phyloP scores from a whole-genome alignment of 2,329 filamentous ascomycete genomes.

The Pseudocercospora fuligena region DNA sequence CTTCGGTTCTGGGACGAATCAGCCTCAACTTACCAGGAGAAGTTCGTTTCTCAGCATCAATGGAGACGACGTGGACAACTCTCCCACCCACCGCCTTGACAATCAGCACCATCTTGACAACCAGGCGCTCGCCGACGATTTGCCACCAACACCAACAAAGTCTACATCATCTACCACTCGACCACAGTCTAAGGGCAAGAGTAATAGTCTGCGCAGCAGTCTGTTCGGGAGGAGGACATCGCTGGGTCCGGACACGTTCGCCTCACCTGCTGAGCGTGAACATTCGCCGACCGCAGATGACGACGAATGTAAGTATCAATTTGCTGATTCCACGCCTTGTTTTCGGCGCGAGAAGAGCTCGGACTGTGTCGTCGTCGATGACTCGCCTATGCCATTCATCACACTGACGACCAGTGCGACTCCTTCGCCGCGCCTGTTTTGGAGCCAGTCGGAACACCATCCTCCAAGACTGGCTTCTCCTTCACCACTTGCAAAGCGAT shows the following conservation, averaged over 20 bases:
- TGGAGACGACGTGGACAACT: constrained; percentile 66
- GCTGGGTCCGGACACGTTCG: constrained; percentile 54
- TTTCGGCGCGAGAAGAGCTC: constrained; percentile 32
- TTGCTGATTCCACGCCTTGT: constrained; percentile 34
- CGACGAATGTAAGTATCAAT: constrained; percentile 46
- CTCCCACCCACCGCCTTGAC: constrained; percentile 60
- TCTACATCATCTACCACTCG: constrained; percentile 54
- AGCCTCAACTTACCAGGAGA: constrained; percentile 56
- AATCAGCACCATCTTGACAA: constrained; percentile 61
- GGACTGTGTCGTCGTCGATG: constrained; percentile 30
- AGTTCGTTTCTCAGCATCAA: constrained; percentile 82
- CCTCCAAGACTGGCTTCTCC: constrained; percentile 44
- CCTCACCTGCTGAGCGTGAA: constrained; percentile 43
- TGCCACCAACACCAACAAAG: constrained; percentile 95
- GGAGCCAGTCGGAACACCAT: constrained; percentile 46
- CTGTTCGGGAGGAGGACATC: constrained; percentile 55
- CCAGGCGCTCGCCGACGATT: constrained; percentile 68
- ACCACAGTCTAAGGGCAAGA: constrained; percentile 55
- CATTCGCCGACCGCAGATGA: constrained; percentile 32
- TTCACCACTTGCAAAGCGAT: constrained; percentile 47
- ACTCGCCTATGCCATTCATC: constrained; percentile 40
- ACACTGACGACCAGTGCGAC: constrained; percentile 40
- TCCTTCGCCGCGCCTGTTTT: constrained; percentile 44
- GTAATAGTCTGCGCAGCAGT: constrained; percentile 57
- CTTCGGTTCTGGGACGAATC: constrained; percentile 62